Base-by-base conservation (phyloP, 441 rosid species). In the Populus hybrid region DNA sequence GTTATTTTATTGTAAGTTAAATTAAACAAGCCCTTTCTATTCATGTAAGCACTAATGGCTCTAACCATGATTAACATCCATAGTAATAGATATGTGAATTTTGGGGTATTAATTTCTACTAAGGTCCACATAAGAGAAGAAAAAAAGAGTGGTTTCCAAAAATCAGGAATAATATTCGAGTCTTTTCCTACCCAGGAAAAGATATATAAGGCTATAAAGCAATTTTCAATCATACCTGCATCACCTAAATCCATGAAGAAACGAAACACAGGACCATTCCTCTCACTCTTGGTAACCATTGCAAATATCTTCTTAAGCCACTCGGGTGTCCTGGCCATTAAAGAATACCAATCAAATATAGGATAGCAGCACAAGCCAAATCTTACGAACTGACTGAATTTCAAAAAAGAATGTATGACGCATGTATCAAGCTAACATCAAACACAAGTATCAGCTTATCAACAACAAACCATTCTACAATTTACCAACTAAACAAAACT, bases 181-280 rank as follows among this genome's bases (percentile, higher is more conserved):
- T 21, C 28, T 63, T 61, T 12, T 10, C 28, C 14, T 21, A 63
- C 24, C 28, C 28, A 23, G 28, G 28, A 10, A 63, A 21, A 63
- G 66, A 21, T 63, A 21, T 61, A 10, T 21, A 26, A 63, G 26
- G 66, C 10, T 63, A 63, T 9, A 10, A 4, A 10, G 66, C 28
- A 63, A 63, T 21, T 63, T 10, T 21, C 66, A 63, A 21, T 24
- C 26, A 63, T 10, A 93, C 99, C 99, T 71, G 98, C 99, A 83
- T 96, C 99, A 61, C 98, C 96, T 69, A 96, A 88, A 88, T 96
- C 99, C 92, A 93, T 87, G 88, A 96, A 94, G 77, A 94, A 94
- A 6, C 97, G 93, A 76, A 96, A 94, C 74, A 96, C 95, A 6
- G 97, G 98, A 34, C 97, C 94, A 42, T 88, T 94, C 86, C 94